Evolutionary conservation across 805 yeast genomes (phyloP).

Genomic region (Saccharomycopsis sp.): DNA sequence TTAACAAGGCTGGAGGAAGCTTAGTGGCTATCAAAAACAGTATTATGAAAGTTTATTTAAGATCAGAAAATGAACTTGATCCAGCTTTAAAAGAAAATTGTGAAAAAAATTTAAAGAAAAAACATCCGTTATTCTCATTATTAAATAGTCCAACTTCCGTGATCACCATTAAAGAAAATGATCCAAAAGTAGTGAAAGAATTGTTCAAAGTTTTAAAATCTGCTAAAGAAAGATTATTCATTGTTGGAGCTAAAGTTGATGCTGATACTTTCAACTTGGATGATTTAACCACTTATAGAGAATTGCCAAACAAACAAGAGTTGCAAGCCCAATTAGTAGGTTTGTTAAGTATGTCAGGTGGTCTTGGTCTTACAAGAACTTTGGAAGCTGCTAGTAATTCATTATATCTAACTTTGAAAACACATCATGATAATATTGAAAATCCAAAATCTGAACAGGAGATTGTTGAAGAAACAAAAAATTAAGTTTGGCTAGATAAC

Average conservation of each 20-base stretch:
- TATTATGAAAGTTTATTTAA: constrained; percentile 65
- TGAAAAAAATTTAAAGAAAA: constrained; percentile 28
- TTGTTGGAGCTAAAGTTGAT: constrained; percentile 82
- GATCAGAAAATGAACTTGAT: constrained; percentile 57
- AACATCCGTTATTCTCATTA: constrained; percentile 62
- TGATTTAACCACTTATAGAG: constrained; percentile 54
- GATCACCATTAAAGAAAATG: constrained; percentile 53
- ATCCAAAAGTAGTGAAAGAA: constrained; percentile 57
- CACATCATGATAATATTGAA: constrained; percentile 28
- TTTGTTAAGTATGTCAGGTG: constrained; percentile 71
- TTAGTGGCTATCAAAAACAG: constrained; percentile 59
- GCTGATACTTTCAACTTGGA: constrained; percentile 40
- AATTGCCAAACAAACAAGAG: constrained; percentile 58
- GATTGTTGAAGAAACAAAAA: not conserved
- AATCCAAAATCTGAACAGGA: constrained; percentile 5
- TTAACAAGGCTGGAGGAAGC: constrained; percentile 56
- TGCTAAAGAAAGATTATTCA: constrained; percentile 61
- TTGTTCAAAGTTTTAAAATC: constrained; percentile 51
- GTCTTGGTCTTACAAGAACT: constrained; percentile 80
- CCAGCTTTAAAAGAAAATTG: constrained; percentile 58
- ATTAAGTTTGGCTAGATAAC: too few species aligned
- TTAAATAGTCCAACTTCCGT: constrained; percentile 83
- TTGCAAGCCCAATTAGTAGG: constrained; percentile 79
- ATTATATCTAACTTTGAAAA: constrained; percentile 66
- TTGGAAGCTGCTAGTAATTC: constrained; percentile 57